Evolutionary conservation across 2,329 filamentous ascomycete species (phyloP), one percentile per base, ranked within the genome.

Genomic region (Harringtonia lauricola): DNA sequence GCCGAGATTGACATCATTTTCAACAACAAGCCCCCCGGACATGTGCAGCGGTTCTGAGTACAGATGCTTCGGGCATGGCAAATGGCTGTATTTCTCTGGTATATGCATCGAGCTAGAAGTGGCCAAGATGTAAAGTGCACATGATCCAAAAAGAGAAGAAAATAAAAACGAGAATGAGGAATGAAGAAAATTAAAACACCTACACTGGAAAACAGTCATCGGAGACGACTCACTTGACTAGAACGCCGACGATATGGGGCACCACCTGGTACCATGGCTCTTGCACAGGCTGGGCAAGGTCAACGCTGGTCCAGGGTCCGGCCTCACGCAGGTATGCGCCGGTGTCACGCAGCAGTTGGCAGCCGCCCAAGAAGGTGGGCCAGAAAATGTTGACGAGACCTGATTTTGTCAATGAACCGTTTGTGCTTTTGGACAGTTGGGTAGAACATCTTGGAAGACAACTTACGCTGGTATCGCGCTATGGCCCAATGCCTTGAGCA

Each of bases 1-100:
- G 61, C 63, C 13, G 70, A 78, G 64, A 80, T 81, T 56, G 76
- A 81, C 47, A 63, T 63, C 33, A 67, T 79, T 41, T 56, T 79
- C 41, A 65, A 67, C 49, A 81, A 80, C 57, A 79, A 76, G 63
- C 74, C 74, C 3, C 64, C 66, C 45, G 63, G 52, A 53, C 52
- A 68, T 28, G 50, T 54, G 3, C 52, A 54, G 49, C 57, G 66
- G 29, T 66, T 57, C 44, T 61, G 51, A 31, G 12, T 21, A 19
- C 19, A 21, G 24, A 26, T 26, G 24, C 7, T 26, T 6, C 24
- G 6, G 10, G 6, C 6, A 26, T 6, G 24, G 24, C 6, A 7
- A 10, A 7, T 26, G 7, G 24, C 24, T 26, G 6, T 26, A 6
- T n/a, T n/a, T n/a, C n/a, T n/a, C n/a, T n/a, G n/a, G n/a, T n/a